Conservation (phyloP, 208 protist genomes). For the Acanthamoeba castellanii region DNA sequence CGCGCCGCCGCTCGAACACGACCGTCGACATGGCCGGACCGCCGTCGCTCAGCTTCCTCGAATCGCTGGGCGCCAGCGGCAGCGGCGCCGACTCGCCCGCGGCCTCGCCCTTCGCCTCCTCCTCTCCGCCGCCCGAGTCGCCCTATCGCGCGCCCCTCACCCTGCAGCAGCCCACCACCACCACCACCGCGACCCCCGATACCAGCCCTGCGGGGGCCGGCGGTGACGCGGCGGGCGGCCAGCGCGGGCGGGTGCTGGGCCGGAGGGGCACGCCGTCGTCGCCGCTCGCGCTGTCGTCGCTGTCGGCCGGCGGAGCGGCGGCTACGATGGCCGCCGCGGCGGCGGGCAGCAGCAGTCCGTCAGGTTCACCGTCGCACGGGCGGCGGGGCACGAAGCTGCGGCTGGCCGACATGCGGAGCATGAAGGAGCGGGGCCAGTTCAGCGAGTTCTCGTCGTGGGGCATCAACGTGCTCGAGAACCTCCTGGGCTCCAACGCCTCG, state of each 20-base stretch:
- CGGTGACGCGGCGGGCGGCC: neutral
- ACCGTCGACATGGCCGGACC: neutral
- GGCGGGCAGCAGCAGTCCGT: neutral
- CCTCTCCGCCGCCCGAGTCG: neutral
- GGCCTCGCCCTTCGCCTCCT: neutral
- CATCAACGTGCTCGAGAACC: constrained; percentile 30
- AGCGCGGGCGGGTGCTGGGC: neutral
- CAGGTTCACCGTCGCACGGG: neutral
- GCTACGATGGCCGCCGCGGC: neutral
- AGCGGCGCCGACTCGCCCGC: no score
- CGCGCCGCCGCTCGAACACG: neutral
- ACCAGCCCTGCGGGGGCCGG: no score
- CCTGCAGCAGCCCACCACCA: no score
- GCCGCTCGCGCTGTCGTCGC: neutral
- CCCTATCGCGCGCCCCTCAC: neutral
- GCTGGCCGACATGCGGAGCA: constrained; percentile 17
- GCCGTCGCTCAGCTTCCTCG: neutral
- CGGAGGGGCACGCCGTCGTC: neutral
- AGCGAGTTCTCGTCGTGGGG: constrained; percentile 36
- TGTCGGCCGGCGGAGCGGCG: no score
- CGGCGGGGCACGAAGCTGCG: neutral
- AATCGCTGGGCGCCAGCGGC: neutral
- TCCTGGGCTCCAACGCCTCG: neutral
- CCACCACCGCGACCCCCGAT: no score
- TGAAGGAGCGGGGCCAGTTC: constrained; percentile 53